These are phyloP conservation scores for Geum urbanum DNA, from an alignment of 306 rosid genomes.

Conservation along the genomic window DNA sequence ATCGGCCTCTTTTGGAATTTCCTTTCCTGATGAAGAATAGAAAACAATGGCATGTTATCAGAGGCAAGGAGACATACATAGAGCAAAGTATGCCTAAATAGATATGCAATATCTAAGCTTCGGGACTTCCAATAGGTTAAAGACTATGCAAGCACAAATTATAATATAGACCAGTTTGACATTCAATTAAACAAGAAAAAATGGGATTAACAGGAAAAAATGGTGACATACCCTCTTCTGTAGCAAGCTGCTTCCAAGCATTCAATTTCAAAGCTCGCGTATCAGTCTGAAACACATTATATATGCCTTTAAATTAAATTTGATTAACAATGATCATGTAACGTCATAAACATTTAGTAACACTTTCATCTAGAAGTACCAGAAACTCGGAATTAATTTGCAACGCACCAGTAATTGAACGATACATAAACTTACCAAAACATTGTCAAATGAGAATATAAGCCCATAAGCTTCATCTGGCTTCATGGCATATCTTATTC, in stretches of 20 bases:
- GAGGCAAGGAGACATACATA: background rate
- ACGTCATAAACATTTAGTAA: background rate
- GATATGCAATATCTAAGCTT: background rate
- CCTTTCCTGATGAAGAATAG: conserved; percentile 50
- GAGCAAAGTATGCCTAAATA: background rate
- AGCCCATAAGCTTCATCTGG: conserved; percentile 99
- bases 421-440: conserved; percentile 57
- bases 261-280: conserved; percentile 68
- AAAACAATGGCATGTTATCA: background rate
- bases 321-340: too few relatives aligned
- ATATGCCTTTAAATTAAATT: conserved; percentile 13
- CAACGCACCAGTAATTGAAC: background rate
- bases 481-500: conserved; percentile 96
- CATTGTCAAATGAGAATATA: conserved; percentile 93
- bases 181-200: background rate
- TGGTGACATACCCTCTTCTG: conserved; percentile 65
- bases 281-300: conserved; percentile 69
- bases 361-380: background rate
- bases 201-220: conserved; percentile 2
- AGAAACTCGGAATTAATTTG: background rate
- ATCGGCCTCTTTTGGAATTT: conserved; percentile 59
- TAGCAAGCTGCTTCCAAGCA: conserved; percentile 85
- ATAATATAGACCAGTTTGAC: background rate
- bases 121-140: background rate
- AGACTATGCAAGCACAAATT: background rate